Percentiles rank a stretch among this genome's conserved stretches.
phyloP scores from a whole-genome alignment of 106 monocot genomes.

The Allium sativum region DNA sequence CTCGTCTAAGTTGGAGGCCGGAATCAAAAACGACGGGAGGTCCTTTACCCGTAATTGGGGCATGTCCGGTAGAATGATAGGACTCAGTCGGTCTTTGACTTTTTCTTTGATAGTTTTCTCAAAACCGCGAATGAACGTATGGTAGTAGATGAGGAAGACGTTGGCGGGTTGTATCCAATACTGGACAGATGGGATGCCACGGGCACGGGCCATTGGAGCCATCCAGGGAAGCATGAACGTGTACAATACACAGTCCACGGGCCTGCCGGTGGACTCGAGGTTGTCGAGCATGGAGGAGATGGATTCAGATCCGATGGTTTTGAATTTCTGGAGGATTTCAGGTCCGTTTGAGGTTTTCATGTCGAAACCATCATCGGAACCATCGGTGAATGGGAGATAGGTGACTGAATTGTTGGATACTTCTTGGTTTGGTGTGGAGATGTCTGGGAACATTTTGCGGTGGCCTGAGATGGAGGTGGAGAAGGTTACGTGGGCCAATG shows the following conservation, averaged over 20 bases:
- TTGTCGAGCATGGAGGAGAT: not conserved
- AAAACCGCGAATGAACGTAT: not conserved
- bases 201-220: not conserved
- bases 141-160: not conserved
- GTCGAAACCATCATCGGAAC: not conserved
- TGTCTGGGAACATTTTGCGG: not conserved
- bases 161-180: conserved; percentile 1
- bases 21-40: not conserved
- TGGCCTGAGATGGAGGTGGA: not conserved
- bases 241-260: not conserved
- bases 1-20: too few relatives aligned
- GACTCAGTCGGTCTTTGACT: not conserved
- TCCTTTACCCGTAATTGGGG: not conserved
- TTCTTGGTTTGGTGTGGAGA: not conserved
- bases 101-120: not conserved
- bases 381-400: not conserved
- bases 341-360: too few relatives aligned
- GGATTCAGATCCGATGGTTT: not conserved
- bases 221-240: not conserved
- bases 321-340: not conserved
- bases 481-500: not conserved
- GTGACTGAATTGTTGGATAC: not conserved
- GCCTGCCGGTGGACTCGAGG: not conserved
- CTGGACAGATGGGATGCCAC: not conserved
- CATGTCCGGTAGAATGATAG: not conserved